Conservation (phyloP, 164 flowering plant species). For the Annona squamosa region DNA sequence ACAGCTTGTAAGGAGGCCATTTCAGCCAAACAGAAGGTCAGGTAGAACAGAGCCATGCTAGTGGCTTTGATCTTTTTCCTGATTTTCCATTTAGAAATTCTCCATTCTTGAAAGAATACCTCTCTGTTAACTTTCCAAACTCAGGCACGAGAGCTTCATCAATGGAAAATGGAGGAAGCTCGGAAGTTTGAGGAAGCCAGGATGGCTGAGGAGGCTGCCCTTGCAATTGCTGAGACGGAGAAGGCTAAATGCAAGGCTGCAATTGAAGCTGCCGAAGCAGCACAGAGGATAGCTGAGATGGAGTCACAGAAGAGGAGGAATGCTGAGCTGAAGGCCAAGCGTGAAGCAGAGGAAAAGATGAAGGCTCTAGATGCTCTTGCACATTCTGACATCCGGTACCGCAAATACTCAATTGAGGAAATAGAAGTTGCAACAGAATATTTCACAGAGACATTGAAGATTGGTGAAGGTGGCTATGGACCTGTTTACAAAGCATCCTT, state of each 20-base stretch:
- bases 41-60: background rate
- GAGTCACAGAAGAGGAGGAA: slow-evolving; percentile 47
- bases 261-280: slow-evolving; percentile 51
- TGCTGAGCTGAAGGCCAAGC: slow-evolving; percentile 49
- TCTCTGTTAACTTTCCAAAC: background rate
- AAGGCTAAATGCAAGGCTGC: slow-evolving; percentile 60
- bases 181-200: slow-evolving; percentile 48
- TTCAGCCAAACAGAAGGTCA: slow-evolving; percentile 55
- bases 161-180: slow-evolving; percentile 50
- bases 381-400: slow-evolving; percentile 35
- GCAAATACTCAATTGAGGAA: slow-evolving; percentile 57
- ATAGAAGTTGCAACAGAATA: slow-evolving; percentile 50
- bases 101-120: too few relatives aligned
- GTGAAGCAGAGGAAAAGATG: slow-evolving; percentile 46
- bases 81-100: too few relatives aligned
- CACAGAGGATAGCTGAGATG: slow-evolving; percentile 56
- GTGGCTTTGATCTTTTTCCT: background rate
- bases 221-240: slow-evolving; percentile 50
- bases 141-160: slow-evolving; percentile 48
- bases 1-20: slow-evolving; percentile 70
- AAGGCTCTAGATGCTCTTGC: slow-evolving; percentile 35
- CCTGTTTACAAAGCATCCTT: slow-evolving; percentile 56
- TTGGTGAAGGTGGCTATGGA: slow-evolving; percentile 87
- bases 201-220: slow-evolving; percentile 49
- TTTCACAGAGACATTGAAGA: slow-evolving; percentile 33